phyloP scores from a whole-genome alignment of 495 filamentous ascomycete species.

The Penicillium soppii region DNA sequence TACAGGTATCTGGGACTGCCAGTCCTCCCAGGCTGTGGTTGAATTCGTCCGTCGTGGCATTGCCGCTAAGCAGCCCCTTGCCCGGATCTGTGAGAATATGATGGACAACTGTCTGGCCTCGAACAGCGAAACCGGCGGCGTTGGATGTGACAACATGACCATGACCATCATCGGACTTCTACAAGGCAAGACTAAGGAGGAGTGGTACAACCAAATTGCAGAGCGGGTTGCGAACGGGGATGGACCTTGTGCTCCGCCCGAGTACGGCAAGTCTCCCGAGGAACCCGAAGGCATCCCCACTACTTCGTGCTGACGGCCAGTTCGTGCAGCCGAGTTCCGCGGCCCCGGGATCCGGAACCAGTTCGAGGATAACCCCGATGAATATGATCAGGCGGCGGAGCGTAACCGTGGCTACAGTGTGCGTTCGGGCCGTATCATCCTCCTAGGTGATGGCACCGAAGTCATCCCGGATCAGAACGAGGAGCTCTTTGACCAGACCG shows the following conservation, averaged over 20 bases:
- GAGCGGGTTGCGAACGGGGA: slow-evolving; percentile 94
- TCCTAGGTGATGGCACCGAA: slow-evolving; percentile 92
- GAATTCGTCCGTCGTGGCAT: slow-evolving; percentile 97
- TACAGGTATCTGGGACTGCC: slow-evolving; percentile 98
- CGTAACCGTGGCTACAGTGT: slow-evolving; percentile 60
- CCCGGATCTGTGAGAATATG: slow-evolving; percentile 98
- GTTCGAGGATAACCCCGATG: slow-evolving; percentile 89
- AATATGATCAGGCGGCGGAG: slow-evolving; percentile 82
- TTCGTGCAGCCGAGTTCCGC: slow-evolving; percentile 85
- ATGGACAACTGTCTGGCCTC: slow-evolving; percentile 99
- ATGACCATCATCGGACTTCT: slow-evolving; percentile 90
- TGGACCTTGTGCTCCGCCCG: slow-evolving; percentile 96
- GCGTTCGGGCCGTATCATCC: slow-evolving; percentile 79
- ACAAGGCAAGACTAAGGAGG: slow-evolving; percentile 86
- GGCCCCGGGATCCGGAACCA: slow-evolving; percentile 79
- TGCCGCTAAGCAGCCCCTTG: slow-evolving; percentile 88
- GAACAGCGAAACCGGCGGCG: slow-evolving; percentile 95
- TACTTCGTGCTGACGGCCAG: slow-evolving; percentile 48
- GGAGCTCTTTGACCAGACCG: slow-evolving; percentile 84
- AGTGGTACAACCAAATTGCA: slow-evolving; percentile 96
- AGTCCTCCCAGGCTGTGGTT: slow-evolving; percentile 94
- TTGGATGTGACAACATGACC: slow-evolving; percentile 99
- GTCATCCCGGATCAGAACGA: slow-evolving; percentile 80
- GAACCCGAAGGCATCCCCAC: slow-evolving; percentile 41
- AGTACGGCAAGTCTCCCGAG: slow-evolving; percentile 88